A percentile compares a stretch with the other conserved stretches of the same genome.
phyloP scores from a whole-genome alignment of 768 basidiomycete genomes.

The Mycena leptocephala region DNA sequence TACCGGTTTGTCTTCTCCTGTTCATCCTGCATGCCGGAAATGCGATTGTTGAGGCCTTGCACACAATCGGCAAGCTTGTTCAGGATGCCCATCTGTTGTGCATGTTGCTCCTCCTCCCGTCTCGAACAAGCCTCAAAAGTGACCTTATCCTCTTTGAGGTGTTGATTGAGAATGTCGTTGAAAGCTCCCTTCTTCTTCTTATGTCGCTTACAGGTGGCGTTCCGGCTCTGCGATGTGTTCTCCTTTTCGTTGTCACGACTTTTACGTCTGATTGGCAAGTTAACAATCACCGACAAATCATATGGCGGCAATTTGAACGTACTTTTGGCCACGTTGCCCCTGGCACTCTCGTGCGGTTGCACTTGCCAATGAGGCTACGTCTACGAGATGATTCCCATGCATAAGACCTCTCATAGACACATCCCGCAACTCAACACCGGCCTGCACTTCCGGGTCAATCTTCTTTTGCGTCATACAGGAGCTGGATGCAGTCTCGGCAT shows the following conservation, averaged over 20 bases:
- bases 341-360: background rate
- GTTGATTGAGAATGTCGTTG: background rate
- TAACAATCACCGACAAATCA: background rate
- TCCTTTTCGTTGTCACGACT: background rate
- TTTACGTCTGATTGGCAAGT: background rate
- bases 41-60: background rate
- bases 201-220: background rate
- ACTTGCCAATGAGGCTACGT: background rate
- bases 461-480: background rate
- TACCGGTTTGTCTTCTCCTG: background rate
- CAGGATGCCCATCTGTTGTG: background rate
- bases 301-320: background rate
- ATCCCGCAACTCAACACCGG: background rate
- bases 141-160: background rate
- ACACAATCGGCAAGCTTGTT: background rate
- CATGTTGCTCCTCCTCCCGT: background rate
- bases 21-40: background rate
- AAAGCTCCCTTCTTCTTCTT: background rate
- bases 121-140: background rate
- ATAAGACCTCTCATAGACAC: background rate
- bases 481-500: background rate
- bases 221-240: background rate
- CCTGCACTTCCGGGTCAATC: background rate
- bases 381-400: background rate
- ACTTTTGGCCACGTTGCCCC: background rate